phyloP scores from a whole-genome alignment of 805 yeast genomes.

The Kazachstania kunashirensis region DNA sequence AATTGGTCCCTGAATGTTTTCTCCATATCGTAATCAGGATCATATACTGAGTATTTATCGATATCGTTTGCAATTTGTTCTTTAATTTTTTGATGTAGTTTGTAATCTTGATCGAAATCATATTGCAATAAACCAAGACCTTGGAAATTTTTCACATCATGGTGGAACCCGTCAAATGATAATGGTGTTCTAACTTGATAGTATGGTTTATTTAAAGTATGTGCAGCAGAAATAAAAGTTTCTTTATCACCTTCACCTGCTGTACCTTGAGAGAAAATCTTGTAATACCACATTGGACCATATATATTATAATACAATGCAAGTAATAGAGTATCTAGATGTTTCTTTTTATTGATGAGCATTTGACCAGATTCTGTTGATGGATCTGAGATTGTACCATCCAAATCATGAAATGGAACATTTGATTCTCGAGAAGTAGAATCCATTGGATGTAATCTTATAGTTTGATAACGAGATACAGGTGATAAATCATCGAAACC shows the following conservation, averaged over 20 bases:
- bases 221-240: conserved; percentile 59
- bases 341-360: conserved; percentile 49
- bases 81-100: conserved; percentile 10
- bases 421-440: conserved; percentile 11
- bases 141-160: conserved; percentile 30
- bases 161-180: conserved; percentile 31
- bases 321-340: conserved; percentile 47
- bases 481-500: conserved; percentile 30
- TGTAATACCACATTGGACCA: conserved; percentile 63
- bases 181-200: conserved; percentile 36
- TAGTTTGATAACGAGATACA: conserved; percentile 13
- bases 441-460: conserved; percentile 8
- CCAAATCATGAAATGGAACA: conserved; percentile 47
- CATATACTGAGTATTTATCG: background rate
- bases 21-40: conserved; percentile 3
- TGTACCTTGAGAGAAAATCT: conserved; percentile 59
- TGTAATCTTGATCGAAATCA: conserved; percentile 53
- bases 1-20: conserved; percentile 6
- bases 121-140: conserved; percentile 77
- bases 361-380: conserved; percentile 67
- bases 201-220: conserved; percentile 37
- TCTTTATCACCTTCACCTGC: conserved; percentile 80
- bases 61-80: background rate
- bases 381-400: conserved; percentile 58
- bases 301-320: conserved; percentile 55